Conservation (phyloP, 2,329 filamentous ascomycete genomes). For the Neopestalotiopsis sp. region DNA sequence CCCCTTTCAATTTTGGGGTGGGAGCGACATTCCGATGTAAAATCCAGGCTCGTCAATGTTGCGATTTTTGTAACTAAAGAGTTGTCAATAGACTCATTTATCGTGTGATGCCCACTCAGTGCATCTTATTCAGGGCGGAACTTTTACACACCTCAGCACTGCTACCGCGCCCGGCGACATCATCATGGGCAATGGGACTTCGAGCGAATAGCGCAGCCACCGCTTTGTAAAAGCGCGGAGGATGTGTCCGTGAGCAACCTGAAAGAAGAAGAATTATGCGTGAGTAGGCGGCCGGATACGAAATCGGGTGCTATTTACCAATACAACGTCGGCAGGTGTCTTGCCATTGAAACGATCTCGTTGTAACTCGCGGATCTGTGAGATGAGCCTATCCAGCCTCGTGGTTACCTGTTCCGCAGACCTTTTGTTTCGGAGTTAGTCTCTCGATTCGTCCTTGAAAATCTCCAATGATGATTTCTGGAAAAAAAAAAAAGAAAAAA, state of each 20-base stretch:
- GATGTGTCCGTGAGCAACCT: background rate
- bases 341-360: conserved; percentile 32
- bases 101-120: too few relatives aligned
- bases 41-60: background rate
- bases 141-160: background rate
- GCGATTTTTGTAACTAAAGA: too few relatives aligned
- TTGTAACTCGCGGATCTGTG: conserved; percentile 53
- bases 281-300: background rate
- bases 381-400: conserved; percentile 55
- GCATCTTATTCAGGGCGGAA: too few relatives aligned
- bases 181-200: background rate
- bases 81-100: too few relatives aligned
- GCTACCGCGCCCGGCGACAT: background rate
- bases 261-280: background rate
- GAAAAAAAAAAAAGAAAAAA: background rate
- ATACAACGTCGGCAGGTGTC: background rate
- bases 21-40: background rate
- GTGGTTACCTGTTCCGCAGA: conserved; percentile 51
- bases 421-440: conserved; percentile 33
- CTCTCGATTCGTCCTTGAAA: too few relatives aligned
- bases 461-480: too few relatives aligned
- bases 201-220: background rate
- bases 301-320: background rate
- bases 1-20: background rate
- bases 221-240: background rate